These are phyloP conservation scores for Dictyostelium firmibasis DNA, from an alignment of 78 protist genomes.

Conservation along the genomic window DNA sequence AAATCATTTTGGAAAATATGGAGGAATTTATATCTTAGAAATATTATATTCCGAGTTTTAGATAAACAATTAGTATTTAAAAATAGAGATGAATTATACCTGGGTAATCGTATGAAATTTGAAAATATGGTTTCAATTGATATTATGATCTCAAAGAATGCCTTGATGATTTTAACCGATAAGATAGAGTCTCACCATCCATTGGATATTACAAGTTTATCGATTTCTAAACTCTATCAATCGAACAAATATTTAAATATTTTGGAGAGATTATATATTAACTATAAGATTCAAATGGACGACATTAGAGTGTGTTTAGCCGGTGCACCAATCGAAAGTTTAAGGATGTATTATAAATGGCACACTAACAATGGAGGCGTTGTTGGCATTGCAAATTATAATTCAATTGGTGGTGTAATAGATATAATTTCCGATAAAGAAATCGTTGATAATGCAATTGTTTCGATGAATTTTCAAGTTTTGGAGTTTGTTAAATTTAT, in stretches of 20 bases:
- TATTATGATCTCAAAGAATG: not conserved
- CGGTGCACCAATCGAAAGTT: not conserved
- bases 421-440: not conserved
- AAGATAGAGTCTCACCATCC: not conserved
- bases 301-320: not conserved
- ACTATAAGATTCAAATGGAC: not conserved
- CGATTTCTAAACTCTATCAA: not conserved
- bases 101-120: not conserved
- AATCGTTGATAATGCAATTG: not conserved
- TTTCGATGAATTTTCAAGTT: not conserved
- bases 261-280: not conserved
- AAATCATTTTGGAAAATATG: conserved; percentile 13
- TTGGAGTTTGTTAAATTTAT: not conserved
- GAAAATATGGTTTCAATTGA: not conserved
- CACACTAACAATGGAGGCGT: not conserved
- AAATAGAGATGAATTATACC: not conserved
- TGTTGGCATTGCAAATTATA: not conserved
- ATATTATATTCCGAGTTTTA: not conserved
- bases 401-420: not conserved
- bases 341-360: not conserved
- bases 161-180: not conserved
- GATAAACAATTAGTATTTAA: not conserved
- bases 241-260: not conserved
- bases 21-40: not conserved
- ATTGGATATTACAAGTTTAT: not conserved